phyloP scores from a whole-genome alignment of 805 yeast genomes.

The Candida railenensis region DNA sequence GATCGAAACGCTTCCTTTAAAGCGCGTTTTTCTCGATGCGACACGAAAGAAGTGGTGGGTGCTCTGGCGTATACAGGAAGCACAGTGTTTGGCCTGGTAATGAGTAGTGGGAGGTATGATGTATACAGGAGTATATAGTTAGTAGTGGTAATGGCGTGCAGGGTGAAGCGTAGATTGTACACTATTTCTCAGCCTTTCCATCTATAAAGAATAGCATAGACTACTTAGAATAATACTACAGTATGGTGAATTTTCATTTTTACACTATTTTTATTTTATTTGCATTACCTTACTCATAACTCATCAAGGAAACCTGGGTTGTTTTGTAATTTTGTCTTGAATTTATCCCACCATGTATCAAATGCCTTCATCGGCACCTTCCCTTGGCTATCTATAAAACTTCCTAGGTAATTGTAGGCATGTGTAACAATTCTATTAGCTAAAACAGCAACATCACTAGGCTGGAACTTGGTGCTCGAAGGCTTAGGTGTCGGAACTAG shows the following conservation, averaged over 20 bases:
- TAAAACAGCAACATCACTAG: conserved; percentile 46
- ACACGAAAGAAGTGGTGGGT: too few relatives aligned
- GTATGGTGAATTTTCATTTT: conserved; percentile 5
- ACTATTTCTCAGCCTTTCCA: too few relatives aligned
- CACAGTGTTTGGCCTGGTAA: too few relatives aligned
- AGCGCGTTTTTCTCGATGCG: too few relatives aligned
- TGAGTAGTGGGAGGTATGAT: not conserved
- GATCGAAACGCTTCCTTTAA: too few relatives aligned
- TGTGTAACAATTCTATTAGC: conserved; percentile 89
- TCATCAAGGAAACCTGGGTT: conserved; percentile 80
- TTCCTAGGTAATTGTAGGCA: conserved; percentile 86
- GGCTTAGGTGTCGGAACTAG: conserved; percentile 21
- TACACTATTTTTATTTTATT: not conserved
- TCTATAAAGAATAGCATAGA: too few relatives aligned
- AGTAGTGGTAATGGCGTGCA: too few relatives aligned
- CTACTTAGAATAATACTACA: too few relatives aligned
- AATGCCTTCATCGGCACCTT: conserved; percentile 85
- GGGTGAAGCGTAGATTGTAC: too few relatives aligned
- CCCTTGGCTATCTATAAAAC: conserved; percentile 79
- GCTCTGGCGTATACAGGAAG: too few relatives aligned
- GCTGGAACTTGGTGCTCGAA: conserved; percentile 18
- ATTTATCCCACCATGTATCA: conserved; percentile 95
- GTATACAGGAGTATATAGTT: not conserved
- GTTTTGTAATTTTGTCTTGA: conserved; percentile 67
- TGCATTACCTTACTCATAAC: conserved; percentile 10